Conservation (phyloP, 352 stramenopile genomes). For the Phytophthora sp. region DNA sequence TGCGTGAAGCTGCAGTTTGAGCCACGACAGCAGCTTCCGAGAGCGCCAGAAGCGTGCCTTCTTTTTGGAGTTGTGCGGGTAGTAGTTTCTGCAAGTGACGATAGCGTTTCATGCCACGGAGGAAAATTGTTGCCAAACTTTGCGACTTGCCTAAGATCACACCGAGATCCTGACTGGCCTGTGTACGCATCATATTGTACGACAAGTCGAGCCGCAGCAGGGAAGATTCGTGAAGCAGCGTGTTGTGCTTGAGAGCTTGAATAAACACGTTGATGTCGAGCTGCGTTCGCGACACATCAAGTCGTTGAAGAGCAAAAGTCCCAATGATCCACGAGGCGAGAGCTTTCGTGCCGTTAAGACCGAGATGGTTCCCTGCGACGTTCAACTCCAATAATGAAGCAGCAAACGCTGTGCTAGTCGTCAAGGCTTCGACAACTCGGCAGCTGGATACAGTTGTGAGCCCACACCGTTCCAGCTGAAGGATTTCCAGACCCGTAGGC, state of each 20-base stretch:
- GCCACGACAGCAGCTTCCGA: constrained; percentile 35
- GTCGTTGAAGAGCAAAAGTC: constrained; percentile 58
- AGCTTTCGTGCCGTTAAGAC: constrained; percentile 45
- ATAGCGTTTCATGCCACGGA: constrained; percentile 64
- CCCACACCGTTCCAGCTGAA: constrained; percentile 65
- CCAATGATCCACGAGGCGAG: constrained; percentile 63
- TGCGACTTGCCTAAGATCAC: constrained; percentile 70
- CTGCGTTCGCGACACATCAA: constrained; percentile 66
- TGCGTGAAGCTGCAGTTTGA: constrained; percentile 27
- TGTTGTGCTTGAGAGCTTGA: constrained; percentile 67
- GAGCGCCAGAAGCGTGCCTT: constrained; percentile 28
- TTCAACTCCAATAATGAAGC: constrained; percentile 63
- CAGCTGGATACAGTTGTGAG: constrained; percentile 43
- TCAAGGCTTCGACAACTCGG: constrained; percentile 51
- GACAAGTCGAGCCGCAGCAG: constrained; percentile 67
- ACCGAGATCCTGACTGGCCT: constrained; percentile 59
- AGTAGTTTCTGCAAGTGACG: constrained; percentile 32
- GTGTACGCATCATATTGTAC: constrained; percentile 66
- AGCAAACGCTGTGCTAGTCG: constrained; percentile 53
- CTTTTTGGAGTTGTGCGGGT: constrained; percentile 30
- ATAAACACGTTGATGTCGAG: constrained; percentile 65
- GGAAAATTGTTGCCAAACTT: constrained; percentile 61
- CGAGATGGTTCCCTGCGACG: constrained; percentile 63
- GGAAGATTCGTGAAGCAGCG: constrained; percentile 67
- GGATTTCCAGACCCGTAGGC: constrained; percentile 49